A percentile compares a stretch with the other conserved stretches of the same genome.
Conservation (phyloP, 352 stramenopile species). For the Globisporangium abappressorium region DNA sequence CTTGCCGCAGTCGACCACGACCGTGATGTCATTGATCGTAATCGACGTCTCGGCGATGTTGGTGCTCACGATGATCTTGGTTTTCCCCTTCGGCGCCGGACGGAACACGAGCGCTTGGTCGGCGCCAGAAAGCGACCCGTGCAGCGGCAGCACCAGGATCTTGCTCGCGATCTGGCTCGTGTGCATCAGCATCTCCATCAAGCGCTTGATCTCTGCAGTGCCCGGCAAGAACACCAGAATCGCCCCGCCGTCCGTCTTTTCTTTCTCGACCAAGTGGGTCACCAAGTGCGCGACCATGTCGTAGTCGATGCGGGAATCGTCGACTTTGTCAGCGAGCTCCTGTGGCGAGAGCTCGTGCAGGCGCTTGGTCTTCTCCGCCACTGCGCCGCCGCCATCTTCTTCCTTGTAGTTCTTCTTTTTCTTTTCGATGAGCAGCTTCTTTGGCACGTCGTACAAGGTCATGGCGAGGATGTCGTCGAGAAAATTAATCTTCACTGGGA, state of each 20-base stretch:
- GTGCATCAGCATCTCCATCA: constrained; percentile 67
- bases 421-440: constrained; percentile 51
- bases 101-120: constrained; percentile 81
- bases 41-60: constrained; percentile 91
- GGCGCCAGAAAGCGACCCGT: constrained; percentile 65
- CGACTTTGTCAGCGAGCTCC: constrained; percentile 67
- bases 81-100: constrained; percentile 52
- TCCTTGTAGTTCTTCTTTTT: constrained; percentile 34
- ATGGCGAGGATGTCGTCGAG: constrained; percentile 72
- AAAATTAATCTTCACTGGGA: constrained; percentile 74
- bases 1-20: constrained; percentile 83
- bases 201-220: constrained; percentile 78
- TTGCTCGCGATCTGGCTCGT: constrained; percentile 25
- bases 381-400: constrained; percentile 28
- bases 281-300: constrained; percentile 88
- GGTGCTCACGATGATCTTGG: constrained; percentile 85
- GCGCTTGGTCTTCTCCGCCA: constrained; percentile 24
- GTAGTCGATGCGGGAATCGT: constrained; percentile 94
- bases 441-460: constrained; percentile 62
- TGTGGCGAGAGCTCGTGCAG: constrained; percentile 33
- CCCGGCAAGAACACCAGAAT: constrained; percentile 85
- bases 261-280: constrained; percentile 57
- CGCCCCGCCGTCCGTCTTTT: constrained; percentile 31
- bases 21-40: constrained; percentile 87
- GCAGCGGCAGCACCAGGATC: constrained; percentile 70